Percentiles rank a stretch among this genome's conserved stretches.
Evolutionary conservation across 345 rosid species (phyloP).

Genomic region (Camelina laxa): DNA sequence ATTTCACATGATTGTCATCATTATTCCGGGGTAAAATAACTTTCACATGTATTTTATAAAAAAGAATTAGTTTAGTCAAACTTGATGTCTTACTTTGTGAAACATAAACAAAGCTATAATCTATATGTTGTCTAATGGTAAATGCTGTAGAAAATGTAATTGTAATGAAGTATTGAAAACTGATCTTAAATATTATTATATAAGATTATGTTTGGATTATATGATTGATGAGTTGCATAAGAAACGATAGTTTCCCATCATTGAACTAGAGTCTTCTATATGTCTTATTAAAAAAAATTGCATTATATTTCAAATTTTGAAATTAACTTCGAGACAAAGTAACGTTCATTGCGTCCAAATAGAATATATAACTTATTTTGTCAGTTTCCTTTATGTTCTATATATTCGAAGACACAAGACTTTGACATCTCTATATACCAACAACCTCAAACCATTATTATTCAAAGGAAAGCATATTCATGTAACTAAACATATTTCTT

Average conservation of each 20-base stretch:
- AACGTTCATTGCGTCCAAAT: constrained; percentile 10
- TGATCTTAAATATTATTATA: not conserved
- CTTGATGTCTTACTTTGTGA: not conserved
- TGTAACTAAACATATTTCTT: not conserved
- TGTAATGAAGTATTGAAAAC: not conserved
- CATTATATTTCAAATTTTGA: not conserved
- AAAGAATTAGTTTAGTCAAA: not conserved
- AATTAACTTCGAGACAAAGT: constrained; percentile 30
- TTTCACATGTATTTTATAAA: not conserved
- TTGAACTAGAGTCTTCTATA: constrained; percentile 22
- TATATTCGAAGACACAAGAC: constrained; percentile 14
- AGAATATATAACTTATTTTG: not conserved
- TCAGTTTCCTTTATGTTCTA: constrained; percentile 10
- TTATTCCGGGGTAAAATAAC: not conserved
- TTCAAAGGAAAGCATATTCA: not conserved
- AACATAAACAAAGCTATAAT: not conserved
- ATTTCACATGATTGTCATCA: constrained; percentile 6
- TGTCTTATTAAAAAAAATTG: not conserved
- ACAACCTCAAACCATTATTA: not conserved
- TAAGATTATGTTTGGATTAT: not conserved
- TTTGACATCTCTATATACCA: constrained; percentile 35
- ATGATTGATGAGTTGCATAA: not conserved
- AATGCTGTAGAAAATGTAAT: constrained; percentile 4
- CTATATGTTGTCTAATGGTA: constrained; percentile 2
- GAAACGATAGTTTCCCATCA: not conserved